A percentile compares a stretch with the other conserved stretches of the same genome.
phyloP scores from a whole-genome alignment of 1,284 basidiomycete species.

The Tetrapyrgos nigripes region DNA sequence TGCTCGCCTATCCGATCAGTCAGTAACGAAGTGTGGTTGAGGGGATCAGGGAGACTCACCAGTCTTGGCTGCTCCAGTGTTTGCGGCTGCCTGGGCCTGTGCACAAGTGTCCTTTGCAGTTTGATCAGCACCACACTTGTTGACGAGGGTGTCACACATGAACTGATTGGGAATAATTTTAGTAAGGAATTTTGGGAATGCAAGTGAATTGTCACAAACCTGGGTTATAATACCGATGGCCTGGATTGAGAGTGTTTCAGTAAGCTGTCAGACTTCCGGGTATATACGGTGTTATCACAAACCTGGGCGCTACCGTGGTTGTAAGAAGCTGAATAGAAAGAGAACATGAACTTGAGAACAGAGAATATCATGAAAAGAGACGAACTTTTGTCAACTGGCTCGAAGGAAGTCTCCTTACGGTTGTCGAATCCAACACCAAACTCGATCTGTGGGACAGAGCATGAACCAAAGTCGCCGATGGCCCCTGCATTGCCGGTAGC shows the following conservation, averaged over 20 bases:
- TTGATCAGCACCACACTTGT: slow-evolving; percentile 50
- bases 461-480: slow-evolving; percentile 62
- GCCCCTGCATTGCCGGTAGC: slow-evolving; percentile 22
- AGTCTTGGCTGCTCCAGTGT: slow-evolving; percentile 42
- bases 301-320: slow-evolving; percentile 59
- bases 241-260: too few relatives aligned
- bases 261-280: too few relatives aligned
- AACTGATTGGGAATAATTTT: too few relatives aligned
- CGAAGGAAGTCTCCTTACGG: slow-evolving; percentile 63
- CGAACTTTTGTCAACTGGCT: slow-evolving; percentile 51
- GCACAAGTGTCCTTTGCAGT: slow-evolving; percentile 51
- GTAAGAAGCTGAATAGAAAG: slow-evolving; percentile 43
- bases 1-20: too few relatives aligned
- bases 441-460: slow-evolving; percentile 63
- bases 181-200: too few relatives aligned
- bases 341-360: slow-evolving; percentile 3
- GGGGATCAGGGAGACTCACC: slow-evolving; percentile 57
- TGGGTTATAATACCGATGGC: slow-evolving; percentile 62
- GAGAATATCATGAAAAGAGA: slow-evolving; percentile 11
- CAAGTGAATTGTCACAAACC: too few relatives aligned
- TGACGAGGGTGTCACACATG: slow-evolving; percentile 54
- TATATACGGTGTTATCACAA: too few relatives aligned
- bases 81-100: slow-evolving; percentile 44
- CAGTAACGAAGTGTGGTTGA: too few relatives aligned
- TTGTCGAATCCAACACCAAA: slow-evolving; percentile 65